phyloP scores from a whole-genome alignment of 805 yeast species.

The Aciculoconidium aculeatum region DNA sequence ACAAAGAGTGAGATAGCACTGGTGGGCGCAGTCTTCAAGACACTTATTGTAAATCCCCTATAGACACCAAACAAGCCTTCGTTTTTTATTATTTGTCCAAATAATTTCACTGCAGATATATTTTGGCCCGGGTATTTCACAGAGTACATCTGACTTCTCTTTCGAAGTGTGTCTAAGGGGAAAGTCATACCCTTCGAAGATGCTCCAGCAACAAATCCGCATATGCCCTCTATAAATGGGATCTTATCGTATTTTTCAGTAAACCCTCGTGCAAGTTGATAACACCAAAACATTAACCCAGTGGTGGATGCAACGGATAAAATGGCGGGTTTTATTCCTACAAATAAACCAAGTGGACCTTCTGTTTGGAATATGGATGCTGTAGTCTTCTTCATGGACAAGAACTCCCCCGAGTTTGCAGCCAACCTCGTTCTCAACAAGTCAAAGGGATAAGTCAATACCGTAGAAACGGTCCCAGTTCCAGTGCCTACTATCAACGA shows the following conservation, averaged over 20 bases:
- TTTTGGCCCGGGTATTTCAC: slow-evolving; percentile 1
- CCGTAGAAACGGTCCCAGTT: slow-evolving; percentile 73
- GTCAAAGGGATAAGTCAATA: slow-evolving; percentile 83
- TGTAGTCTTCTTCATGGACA: slow-evolving; percentile 29
- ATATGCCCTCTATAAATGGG: slow-evolving; percentile 45
- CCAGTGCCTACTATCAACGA: slow-evolving; percentile 62
- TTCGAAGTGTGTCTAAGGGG: slow-evolving; percentile 81
- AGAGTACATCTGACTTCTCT: slow-evolving; percentile 60
- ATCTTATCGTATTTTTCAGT: slow-evolving; percentile 19
- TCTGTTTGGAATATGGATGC: slow-evolving; percentile 20
- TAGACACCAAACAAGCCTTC: slow-evolving; percentile 72
- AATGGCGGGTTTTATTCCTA: slow-evolving; percentile 47
- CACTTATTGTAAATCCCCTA: slow-evolving; percentile 65
- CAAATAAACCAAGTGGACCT: slow-evolving; percentile 43
- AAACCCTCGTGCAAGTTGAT: slow-evolving; percentile 45
- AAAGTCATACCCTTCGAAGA: slow-evolving; percentile 68
- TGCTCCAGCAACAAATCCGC: slow-evolving; percentile 75
- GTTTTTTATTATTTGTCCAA: slow-evolving; percentile 34
- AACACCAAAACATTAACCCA: slow-evolving; percentile 70
- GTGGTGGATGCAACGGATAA: slow-evolving; percentile 63
- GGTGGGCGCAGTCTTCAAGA: slow-evolving; percentile 78
- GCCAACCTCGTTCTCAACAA: slow-evolving; percentile 82
- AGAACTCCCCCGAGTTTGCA: slow-evolving; percentile 44
- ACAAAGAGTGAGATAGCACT: slow-evolving; percentile 59
- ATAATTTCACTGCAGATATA: slow-evolving; percentile 16